phyloP scores from a whole-genome alignment of 768 basidiomycete genomes.

The Leccinum subgranulosum region DNA sequence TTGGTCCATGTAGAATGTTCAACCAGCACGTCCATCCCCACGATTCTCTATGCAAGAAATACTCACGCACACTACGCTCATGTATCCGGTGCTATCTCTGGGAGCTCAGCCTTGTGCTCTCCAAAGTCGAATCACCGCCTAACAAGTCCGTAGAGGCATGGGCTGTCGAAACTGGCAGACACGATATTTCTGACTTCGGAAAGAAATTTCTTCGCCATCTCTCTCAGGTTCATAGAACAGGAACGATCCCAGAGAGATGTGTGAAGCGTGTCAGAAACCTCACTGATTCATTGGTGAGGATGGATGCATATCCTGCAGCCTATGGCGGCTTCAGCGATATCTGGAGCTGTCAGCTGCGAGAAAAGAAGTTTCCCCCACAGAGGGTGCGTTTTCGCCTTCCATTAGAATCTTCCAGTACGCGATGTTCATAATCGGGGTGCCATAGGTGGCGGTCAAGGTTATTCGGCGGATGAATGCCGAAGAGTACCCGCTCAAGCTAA shows the following conservation, averaged over 20 bases:
- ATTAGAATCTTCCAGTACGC: not conserved
- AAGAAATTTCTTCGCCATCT: not conserved
- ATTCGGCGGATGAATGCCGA: conserved; percentile 11
- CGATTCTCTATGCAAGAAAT: not conserved
- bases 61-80: not conserved
- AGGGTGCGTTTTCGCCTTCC: conserved; percentile 10
- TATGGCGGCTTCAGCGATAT: conserved; percentile 31
- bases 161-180: conserved; percentile 3
- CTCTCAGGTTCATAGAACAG: not conserved
- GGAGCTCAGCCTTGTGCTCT: too few species aligned
- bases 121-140: not conserved
- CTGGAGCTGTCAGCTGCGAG: conserved; percentile 20
- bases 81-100: too few species aligned
- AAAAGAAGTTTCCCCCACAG: not conserved
- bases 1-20: not conserved
- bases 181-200: not conserved
- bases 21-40: not conserved
- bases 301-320: conserved; percentile 20
- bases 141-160: not conserved
- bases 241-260: not conserved
- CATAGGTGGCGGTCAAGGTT: conserved; percentile 29
- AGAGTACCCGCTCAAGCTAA: conserved; percentile 10
- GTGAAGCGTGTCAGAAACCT: conserved; percentile 7
- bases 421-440: not conserved
- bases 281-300: conserved; percentile 16